Conservation (phyloP, 2,329 filamentous ascomycete species). For the Coleophoma eucalyptorum region DNA sequence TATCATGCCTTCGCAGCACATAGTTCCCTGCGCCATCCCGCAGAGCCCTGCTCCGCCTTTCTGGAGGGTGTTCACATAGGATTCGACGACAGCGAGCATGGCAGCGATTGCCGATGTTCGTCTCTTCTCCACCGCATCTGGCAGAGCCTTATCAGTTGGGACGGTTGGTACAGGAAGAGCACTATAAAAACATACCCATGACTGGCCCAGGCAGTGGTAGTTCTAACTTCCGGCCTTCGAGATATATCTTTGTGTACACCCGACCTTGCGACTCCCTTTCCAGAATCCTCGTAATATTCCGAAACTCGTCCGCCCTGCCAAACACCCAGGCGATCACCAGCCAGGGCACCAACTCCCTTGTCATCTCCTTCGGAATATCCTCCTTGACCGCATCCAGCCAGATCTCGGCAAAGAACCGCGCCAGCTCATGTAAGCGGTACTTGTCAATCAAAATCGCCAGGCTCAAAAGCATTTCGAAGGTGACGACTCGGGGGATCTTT, state of each 20-base stretch:
- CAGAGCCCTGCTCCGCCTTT: not conserved
- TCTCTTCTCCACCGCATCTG: not conserved
- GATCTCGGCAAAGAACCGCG: not conserved
- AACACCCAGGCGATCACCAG: not conserved
- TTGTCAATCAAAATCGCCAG: slow-evolving; percentile 21
- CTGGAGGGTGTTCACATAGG: not conserved
- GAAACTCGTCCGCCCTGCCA: not conserved
- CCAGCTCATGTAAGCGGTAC: slow-evolving; percentile 12
- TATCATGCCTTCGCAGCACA: not conserved
- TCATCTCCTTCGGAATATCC: not conserved
- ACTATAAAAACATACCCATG: not conserved
- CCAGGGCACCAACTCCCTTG: not conserved
- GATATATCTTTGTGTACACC: not conserved
- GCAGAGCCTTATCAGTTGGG: not conserved
- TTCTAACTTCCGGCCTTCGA: not conserved
- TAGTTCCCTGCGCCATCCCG: not conserved
- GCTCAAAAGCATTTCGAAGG: slow-evolving; percentile 19
- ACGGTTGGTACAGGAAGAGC: no score
- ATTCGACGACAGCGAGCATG: not conserved
- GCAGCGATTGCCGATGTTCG: no score
- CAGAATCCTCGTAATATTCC: not conserved
- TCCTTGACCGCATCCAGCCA: not conserved
- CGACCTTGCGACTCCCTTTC: not conserved
- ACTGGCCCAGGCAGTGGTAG: not conserved
- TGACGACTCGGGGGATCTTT: slow-evolving; percentile 15